These are phyloP conservation scores for Ustilago shanxiensis DNA, from an alignment of 1,284 basidiomycete genomes.

Conservation along the genomic window DNA sequence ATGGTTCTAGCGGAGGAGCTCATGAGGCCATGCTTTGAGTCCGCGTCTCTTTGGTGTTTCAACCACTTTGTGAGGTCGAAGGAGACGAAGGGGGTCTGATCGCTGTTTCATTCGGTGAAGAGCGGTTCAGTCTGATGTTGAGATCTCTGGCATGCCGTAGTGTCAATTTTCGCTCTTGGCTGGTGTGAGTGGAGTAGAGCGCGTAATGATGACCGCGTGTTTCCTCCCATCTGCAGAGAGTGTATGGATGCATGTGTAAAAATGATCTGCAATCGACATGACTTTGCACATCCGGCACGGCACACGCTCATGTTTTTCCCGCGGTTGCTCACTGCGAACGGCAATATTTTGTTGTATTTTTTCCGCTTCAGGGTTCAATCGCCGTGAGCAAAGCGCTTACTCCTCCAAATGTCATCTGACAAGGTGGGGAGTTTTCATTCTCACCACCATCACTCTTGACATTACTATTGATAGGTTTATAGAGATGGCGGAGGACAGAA, in stretches of 20 bases:
- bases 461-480: neutral
- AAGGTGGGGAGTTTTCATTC: neutral
- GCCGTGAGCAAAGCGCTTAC: neutral
- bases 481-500: neutral
- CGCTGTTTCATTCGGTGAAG: no score
- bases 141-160: no score
- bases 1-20: no score
- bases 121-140: no score
- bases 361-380: neutral
- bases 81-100: no score
- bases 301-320: neutral
- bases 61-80: no score
- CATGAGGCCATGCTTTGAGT: no score
- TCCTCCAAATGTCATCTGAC: neutral
- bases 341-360: neutral
- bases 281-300: neutral
- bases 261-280: conserved; percentile 13
- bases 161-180: no score
- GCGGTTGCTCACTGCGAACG: neutral
- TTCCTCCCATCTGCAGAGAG: no score
- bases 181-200: no score
- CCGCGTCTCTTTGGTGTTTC: no score
- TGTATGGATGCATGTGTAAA: neutral
- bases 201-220: no score
- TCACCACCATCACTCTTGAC: neutral